Evolutionary conservation across 1,284 basidiomycete species (phyloP).

Genomic region (Limonomyces culmigenus): DNA sequence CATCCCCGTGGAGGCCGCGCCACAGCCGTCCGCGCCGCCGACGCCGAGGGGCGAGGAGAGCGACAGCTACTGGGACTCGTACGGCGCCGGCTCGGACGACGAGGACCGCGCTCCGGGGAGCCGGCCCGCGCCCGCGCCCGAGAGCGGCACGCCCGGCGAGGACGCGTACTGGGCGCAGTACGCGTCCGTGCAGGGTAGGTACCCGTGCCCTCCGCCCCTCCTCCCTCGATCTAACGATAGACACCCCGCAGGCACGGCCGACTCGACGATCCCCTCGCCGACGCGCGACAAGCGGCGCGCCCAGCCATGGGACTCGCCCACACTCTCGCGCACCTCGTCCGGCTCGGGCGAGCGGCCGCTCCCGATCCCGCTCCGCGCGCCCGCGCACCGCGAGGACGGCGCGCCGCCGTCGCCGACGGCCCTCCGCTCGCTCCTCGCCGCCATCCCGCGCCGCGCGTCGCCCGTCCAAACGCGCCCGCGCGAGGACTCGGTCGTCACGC

Average conservation of each 20-base stretch:
- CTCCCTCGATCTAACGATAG: not conserved
- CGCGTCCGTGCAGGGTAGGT: conserved; percentile 44
- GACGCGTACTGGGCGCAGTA: conserved; percentile 68
- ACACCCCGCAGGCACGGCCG: conserved; percentile 17
- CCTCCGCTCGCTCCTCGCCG: conserved; percentile 12
- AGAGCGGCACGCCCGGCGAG: conserved; percentile 18
- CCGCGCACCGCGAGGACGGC: conserved; percentile 6
- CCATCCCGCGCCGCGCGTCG: too few relatives aligned
- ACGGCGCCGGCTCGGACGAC: conserved; percentile 22
- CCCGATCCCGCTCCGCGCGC: conserved; percentile 7
- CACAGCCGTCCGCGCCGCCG: conserved; percentile 4
- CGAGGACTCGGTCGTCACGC: too few relatives aligned
- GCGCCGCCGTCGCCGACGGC: conserved; percentile 16
- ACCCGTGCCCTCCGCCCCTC: not conserved
- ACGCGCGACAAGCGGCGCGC: conserved; percentile 14
- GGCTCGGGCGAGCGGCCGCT: conserved; percentile 8
- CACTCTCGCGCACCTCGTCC: conserved; percentile 9
- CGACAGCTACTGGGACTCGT: conserved; percentile 48
- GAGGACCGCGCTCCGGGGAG: conserved; percentile 8
- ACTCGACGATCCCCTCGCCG: conserved; percentile 22
- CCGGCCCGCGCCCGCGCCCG: too few relatives aligned
- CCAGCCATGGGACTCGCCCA: conserved; percentile 11
- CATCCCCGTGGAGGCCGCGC: conserved; percentile 22
- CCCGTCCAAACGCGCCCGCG: too few relatives aligned
- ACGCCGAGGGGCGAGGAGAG: conserved; percentile 8